Conservation (phyloP, 106 monocot genomes). For the Platanthera guangdongensis region DNA sequence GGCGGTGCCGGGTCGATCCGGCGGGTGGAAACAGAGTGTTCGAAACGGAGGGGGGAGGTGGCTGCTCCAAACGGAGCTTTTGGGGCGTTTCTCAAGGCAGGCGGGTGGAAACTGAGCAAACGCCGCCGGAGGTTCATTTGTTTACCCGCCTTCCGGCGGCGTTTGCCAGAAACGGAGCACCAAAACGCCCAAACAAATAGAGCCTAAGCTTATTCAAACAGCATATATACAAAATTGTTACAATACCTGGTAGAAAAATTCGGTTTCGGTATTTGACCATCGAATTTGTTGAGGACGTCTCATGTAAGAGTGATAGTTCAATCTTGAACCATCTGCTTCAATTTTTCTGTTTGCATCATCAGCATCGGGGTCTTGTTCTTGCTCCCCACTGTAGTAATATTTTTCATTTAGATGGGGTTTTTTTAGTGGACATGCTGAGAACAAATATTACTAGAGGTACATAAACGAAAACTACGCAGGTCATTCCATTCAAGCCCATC, state of each 20-base stretch:
- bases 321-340: conserved; percentile 12
- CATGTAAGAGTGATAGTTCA: conserved; percentile 81
- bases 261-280: conserved; percentile 76
- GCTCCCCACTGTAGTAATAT: conserved; percentile 5
- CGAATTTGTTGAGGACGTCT: conserved; percentile 18
- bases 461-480: neutral
- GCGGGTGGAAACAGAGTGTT: too few relatives aligned
- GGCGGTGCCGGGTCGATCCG: too few relatives aligned
- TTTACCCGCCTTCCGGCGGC: too few relatives aligned
- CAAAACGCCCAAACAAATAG: too few relatives aligned
- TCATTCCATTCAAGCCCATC: too few relatives aligned
- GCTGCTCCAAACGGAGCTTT: too few relatives aligned
- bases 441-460: neutral
- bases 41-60: too few relatives aligned
- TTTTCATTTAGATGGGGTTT: neutral
- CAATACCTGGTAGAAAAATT: conserved; percentile 63
- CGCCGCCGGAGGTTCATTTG: too few relatives aligned
- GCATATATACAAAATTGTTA: neutral
- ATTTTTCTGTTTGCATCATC: conserved; percentile 18
- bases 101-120: too few relatives aligned
- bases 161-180: too few relatives aligned
- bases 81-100: too few relatives aligned
- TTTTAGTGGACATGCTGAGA: neutral
- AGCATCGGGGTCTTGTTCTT: conserved; percentile 11
- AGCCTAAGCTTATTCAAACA: neutral